Evolutionary conservation across 192 early-diverging fungal genomes (phyloP).

Genomic region (Backusella liffmaniae): DNA sequence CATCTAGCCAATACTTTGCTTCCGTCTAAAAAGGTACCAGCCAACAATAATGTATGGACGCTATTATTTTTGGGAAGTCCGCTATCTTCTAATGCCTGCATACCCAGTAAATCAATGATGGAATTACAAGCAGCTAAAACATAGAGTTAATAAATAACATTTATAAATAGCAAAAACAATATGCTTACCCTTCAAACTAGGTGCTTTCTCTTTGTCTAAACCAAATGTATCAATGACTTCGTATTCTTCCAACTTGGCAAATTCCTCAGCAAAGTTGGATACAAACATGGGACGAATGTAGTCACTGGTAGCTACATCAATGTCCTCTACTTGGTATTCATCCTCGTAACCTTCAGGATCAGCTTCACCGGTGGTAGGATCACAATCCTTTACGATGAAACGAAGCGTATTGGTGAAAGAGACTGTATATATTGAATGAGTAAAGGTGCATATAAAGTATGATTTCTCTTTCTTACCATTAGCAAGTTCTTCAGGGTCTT

Average conservation of each 20-base stretch:
- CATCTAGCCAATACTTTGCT: slow-evolving; percentile 70
- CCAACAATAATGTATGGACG: slow-evolving; percentile 82
- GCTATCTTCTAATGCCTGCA: slow-evolving; percentile 79
- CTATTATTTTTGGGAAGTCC: slow-evolving; percentile 66
- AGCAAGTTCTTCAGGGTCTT: slow-evolving; percentile 54
- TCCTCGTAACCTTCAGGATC: slow-evolving; percentile 96
- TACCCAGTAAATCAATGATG: slow-evolving; percentile 80
- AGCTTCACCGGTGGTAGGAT: slow-evolving; percentile 87
- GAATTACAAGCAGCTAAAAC: slow-evolving; percentile 57
- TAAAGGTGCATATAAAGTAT: background rate
- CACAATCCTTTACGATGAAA: slow-evolving; percentile 93
- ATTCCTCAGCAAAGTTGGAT: slow-evolving; percentile 71
- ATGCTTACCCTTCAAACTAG: slow-evolving; percentile 64
- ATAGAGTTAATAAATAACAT: background rate
- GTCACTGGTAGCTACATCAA: slow-evolving; percentile 83
- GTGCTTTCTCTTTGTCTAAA: slow-evolving; percentile 69
- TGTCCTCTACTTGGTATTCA: slow-evolving; percentile 91
- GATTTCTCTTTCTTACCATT: slow-evolving; percentile 42
- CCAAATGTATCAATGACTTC: slow-evolving; percentile 89
- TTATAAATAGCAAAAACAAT: background rate
- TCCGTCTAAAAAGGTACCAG: slow-evolving; percentile 86
- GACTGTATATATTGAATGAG: slow-evolving; percentile 33
- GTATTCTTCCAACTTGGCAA: slow-evolving; percentile 69
- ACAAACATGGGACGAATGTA: slow-evolving; percentile 88
- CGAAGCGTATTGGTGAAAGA: slow-evolving; percentile 85